A percentile compares a stretch with the other conserved stretches of the same genome.
Evolutionary conservation across 1,284 basidiomycete genomes (phyloP).

Genomic region (Sporisorium iseilematis-ciliati): DNA sequence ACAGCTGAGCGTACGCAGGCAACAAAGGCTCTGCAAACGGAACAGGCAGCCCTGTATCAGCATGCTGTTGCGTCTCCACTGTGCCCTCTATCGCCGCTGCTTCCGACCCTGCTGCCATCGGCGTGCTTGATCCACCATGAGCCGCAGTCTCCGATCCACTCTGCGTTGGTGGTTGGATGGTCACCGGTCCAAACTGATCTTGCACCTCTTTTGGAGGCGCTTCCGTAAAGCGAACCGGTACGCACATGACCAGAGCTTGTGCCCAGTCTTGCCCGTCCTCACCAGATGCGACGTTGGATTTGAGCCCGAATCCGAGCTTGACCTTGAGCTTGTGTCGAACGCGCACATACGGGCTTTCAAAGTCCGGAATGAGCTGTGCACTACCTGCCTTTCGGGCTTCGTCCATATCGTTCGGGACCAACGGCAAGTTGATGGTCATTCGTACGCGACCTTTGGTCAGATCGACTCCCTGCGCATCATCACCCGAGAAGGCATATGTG

Average conservation of each 20-base stretch:
- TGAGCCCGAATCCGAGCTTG: slow-evolving; percentile 67
- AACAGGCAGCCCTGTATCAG: slow-evolving; percentile 9
- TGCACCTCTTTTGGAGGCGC: slow-evolving; percentile 65
- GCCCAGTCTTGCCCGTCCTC: slow-evolving; percentile 55
- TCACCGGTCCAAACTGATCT: slow-evolving; percentile 60
- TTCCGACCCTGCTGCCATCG: not conserved
- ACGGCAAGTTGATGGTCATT: slow-evolving; percentile 67
- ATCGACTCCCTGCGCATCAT: slow-evolving; percentile 64
- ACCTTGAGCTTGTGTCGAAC: slow-evolving; percentile 69
- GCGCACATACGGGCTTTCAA: slow-evolving; percentile 66
- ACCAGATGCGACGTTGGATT: slow-evolving; percentile 27
- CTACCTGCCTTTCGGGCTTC: slow-evolving; percentile 42
- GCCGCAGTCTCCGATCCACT: not conserved
- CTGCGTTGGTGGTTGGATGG: not conserved
- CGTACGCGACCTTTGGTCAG: slow-evolving; percentile 62
- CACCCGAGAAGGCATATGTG: slow-evolving; percentile 64
- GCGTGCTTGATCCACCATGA: not conserved
- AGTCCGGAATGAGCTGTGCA: slow-evolving; percentile 65
- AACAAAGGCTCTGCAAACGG: slow-evolving; percentile 52
- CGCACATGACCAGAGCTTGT: slow-evolving; percentile 68
- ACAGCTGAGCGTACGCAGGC: slow-evolving; percentile 68
- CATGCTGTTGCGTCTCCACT: not conserved
- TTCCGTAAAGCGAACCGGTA: slow-evolving; percentile 69
- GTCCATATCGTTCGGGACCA: slow-evolving; percentile 50
- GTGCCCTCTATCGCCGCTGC: not conserved